These are phyloP conservation scores for Diplotaxis tenuifolia DNA, from an alignment of 345 rosid species.

Conservation along the genomic window DNA sequence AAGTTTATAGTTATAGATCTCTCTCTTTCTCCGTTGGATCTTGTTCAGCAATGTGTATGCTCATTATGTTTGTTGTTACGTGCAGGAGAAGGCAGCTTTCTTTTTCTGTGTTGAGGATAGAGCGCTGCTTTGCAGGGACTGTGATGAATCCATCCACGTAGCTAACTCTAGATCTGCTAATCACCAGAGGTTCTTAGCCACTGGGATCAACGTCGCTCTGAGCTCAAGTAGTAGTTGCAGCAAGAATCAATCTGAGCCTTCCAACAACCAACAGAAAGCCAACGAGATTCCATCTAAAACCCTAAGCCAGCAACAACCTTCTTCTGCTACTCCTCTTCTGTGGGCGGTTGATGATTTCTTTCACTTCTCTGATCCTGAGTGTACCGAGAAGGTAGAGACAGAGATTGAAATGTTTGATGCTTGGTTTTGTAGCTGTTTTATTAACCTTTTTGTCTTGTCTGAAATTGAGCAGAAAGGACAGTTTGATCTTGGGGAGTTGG, in stretches of 20 bases:
- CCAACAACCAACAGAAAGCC: constrained; percentile 37
- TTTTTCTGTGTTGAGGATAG: constrained; percentile 97
- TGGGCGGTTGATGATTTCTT: constrained; percentile 85
- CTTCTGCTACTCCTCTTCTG: constrained; percentile 43
- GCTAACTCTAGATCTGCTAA: constrained; percentile 76
- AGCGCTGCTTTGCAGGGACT: constrained; percentile 84
- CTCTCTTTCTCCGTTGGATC: neutral
- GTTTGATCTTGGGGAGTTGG: constrained; percentile 71
- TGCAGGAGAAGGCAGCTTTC: constrained; percentile 92
- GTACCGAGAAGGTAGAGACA: constrained; percentile 60
- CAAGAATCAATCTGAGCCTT: constrained; percentile 59
- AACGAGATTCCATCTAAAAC: constrained; percentile 43
- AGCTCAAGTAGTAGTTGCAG: constrained; percentile 57
- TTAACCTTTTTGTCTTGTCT: neutral
- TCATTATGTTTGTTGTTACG: constrained; percentile 4
- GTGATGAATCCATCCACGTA: constrained; percentile 78
- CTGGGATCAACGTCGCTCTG: constrained; percentile 81
- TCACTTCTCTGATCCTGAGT: constrained; percentile 62
- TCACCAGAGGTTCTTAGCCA: constrained; percentile 88
- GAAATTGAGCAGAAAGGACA: constrained; percentile 61
- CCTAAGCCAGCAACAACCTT: constrained; percentile 42
- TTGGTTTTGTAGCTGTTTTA: neutral
- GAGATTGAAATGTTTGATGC: neutral
- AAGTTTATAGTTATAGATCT: neutral
- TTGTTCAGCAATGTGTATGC: neutral